Conservation (phyloP, 2,329 filamentous ascomycete genomes). For the Fusarium phyllophilum region DNA sequence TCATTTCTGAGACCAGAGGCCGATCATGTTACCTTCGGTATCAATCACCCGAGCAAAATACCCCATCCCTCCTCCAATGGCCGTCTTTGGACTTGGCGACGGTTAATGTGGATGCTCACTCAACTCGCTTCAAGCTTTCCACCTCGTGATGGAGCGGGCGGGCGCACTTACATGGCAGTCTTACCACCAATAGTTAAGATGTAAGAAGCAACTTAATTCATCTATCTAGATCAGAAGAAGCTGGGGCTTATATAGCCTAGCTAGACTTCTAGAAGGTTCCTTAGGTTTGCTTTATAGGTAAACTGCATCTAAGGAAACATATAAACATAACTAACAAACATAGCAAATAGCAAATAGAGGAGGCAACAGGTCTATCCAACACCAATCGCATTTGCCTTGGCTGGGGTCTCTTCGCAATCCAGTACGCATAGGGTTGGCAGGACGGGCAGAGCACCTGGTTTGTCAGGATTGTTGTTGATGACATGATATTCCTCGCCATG, state of each 20-base stretch:
- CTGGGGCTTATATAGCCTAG: neutral
- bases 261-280: neutral
- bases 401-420: slow-evolving; percentile 48
- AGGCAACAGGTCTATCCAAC: neutral
- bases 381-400: slow-evolving; percentile 38
- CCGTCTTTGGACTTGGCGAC: slow-evolving; percentile 48
- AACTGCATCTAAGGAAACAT: neutral
- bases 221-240: neutral
- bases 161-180: slow-evolving; percentile 48
- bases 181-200: slow-evolving; percentile 43
- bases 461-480: slow-evolving; percentile 41
- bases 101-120: neutral
- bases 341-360: slow-evolving; percentile 1
- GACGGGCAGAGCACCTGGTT: slow-evolving; percentile 42
- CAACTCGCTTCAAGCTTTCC: neutral
- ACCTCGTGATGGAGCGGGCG: neutral
- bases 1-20: slow-evolving; percentile 49
- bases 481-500: slow-evolving; percentile 46
- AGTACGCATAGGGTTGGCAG: slow-evolving; percentile 49
- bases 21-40: slow-evolving; percentile 52
- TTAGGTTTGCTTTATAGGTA: neutral
- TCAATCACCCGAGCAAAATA: slow-evolving; percentile 51
- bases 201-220: neutral
- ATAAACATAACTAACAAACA: neutral
- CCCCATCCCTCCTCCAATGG: slow-evolving; percentile 49